phyloP scores from a whole-genome alignment of 2,329 filamentous ascomycete species.

The Alternaria brassicae region DNA sequence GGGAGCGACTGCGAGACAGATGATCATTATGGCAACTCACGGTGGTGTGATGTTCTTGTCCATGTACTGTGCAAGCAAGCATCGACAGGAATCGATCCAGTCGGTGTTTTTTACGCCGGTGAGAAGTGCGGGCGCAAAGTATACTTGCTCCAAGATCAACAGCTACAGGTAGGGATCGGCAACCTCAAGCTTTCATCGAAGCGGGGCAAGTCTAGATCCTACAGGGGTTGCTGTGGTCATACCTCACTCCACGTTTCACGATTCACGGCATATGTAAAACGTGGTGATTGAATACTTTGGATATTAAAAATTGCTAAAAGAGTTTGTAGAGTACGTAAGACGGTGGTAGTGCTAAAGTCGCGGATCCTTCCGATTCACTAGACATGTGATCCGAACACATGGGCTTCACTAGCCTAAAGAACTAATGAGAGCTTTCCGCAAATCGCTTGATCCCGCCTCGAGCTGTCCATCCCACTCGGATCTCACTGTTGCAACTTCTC shows the following conservation, averaged over 20 bases:
- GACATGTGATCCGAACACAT: slow-evolving; percentile 6
- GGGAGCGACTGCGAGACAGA: neutral
- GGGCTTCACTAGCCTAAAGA: slow-evolving; percentile 15
- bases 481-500: slow-evolving; percentile 34
- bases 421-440: slow-evolving; percentile 20
- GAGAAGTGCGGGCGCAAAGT: neutral
- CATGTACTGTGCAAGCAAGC: neutral
- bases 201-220: slow-evolving; percentile 1
- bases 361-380: neutral
- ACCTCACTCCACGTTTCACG: neutral
- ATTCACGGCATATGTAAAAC: neutral
- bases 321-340: neutral
- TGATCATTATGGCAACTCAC: neutral
- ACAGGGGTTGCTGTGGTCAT: neutral
- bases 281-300: neutral
- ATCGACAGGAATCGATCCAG: neutral
- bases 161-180: neutral
- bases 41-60: slow-evolving; percentile 2
- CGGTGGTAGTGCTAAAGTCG: neutral
- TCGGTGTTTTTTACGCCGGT: neutral
- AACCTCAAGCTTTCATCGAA: neutral
- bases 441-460: slow-evolving; percentile 15
- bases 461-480: slow-evolving; percentile 15
- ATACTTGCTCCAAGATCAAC: neutral
- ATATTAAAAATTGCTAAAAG: neutral